Conservation (phyloP, 148 eudicot genomes). For the Rhododendron mucronatum region DNA sequence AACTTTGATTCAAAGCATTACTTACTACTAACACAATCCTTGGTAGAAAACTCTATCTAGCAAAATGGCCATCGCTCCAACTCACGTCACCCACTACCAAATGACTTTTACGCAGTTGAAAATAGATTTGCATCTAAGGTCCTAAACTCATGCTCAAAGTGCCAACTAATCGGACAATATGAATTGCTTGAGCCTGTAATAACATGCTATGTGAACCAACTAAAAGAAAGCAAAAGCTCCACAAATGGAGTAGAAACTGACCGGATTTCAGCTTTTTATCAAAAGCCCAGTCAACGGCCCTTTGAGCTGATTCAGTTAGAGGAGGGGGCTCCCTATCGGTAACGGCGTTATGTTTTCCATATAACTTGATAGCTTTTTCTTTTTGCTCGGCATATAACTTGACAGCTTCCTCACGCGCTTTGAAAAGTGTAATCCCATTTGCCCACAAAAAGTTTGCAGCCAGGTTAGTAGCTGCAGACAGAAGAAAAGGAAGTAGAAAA, state of each 20-base stretch:
- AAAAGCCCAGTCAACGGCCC: slow-evolving; percentile 69
- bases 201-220: background rate
- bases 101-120: background rate
- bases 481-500: background rate
- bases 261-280: slow-evolving; percentile 63
- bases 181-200: background rate
- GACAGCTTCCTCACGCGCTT: slow-evolving; percentile 62
- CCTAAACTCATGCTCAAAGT: background rate
- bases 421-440: slow-evolving; percentile 64
- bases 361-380: slow-evolving; percentile 26
- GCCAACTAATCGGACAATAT: background rate
- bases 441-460: slow-evolving; percentile 61
- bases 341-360: slow-evolving; percentile 47
- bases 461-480: slow-evolving; percentile 53
- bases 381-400: slow-evolving; percentile 11
- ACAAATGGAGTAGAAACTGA: slow-evolving; percentile 16
- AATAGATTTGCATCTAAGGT: background rate
- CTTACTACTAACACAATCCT: background rate
- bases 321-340: slow-evolving; percentile 62
- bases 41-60: background rate
- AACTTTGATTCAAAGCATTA: slow-evolving; percentile 2
- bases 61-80: background rate
- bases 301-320: slow-evolving; percentile 65
- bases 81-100: background rate
- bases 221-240: background rate